Conservation (phyloP, 495 filamentous ascomycete species). For the Trichocladium uniseriatum region DNA sequence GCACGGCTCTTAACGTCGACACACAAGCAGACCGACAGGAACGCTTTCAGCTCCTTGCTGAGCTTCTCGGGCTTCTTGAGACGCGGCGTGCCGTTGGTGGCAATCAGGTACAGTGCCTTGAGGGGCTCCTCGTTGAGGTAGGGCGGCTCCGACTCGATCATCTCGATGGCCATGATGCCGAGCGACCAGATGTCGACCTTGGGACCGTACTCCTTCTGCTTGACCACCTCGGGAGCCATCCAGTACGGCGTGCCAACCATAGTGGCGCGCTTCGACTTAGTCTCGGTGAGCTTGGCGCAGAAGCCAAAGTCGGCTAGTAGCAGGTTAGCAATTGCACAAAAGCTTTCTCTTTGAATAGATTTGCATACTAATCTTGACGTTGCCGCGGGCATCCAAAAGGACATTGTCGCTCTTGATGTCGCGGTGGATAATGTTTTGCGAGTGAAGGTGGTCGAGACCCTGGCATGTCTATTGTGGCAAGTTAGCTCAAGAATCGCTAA, state of each 20-base stretch:
- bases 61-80: conserved; percentile 97
- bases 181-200: conserved; percentile 99
- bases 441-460: conserved; percentile 86
- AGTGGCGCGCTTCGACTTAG: conserved; percentile 92
- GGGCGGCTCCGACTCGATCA: conserved; percentile 97
- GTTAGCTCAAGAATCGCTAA: conserved; percentile 24
- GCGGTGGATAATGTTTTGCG: conserved; percentile 94
- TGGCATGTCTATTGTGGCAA: conserved; percentile 66
- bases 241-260: conserved; percentile 99
- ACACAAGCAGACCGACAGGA: conserved; percentile 89
- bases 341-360: neutral
- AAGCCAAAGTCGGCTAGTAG: conserved; percentile 88
- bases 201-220: conserved; percentile 95
- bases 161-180: conserved; percentile 99
- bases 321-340: conserved; percentile 22
- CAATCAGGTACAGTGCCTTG: conserved; percentile 93
- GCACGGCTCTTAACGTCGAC: conserved; percentile 93
- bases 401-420: conserved; percentile 99
- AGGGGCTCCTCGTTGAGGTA: conserved; percentile 97
- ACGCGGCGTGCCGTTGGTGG: conserved; percentile 91
- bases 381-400: conserved; percentile 81
- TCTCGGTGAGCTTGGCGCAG: conserved; percentile 96
- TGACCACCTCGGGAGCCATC: conserved; percentile 99
- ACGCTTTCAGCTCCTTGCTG: conserved; percentile 91
- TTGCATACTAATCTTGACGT: conserved; percentile 92